Base-by-base conservation (phyloP, 345 rosid species). In the Angophora floribunda region DNA sequence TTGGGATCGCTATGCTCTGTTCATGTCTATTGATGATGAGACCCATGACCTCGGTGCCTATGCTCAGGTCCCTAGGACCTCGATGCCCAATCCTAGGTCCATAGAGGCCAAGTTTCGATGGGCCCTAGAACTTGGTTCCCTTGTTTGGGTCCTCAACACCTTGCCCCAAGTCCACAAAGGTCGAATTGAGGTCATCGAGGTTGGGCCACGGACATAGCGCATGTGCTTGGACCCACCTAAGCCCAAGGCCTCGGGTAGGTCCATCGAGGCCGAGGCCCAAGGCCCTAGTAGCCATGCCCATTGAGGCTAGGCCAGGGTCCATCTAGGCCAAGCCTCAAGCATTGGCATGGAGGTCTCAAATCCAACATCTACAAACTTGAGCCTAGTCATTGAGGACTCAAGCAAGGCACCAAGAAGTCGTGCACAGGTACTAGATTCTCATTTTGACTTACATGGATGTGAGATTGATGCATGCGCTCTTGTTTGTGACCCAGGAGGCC, bases 351-450 rank as follows among this genome's bases (percentile, higher is more conserved):
- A 11, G 59, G 26, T 55, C 1, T 1, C 3, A 0, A 11, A 26
- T 7, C 1, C 28, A 55, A 0, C 12, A 24, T 55, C 1, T 19
- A 0, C 22, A 11, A 5, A 55, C 26, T 26, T 1, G 22, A 55
- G 11, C 26, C 22, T 21, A 26, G 11, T 8, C 5, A 3, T 55
- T 0, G 0, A 1, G 61, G 12, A 21, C 61, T 16, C 4, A 0
- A 9, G 59, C 22, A 1, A 10, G 11, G 26, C 9, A 8, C 59
- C 0, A 55, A 55, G 61, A 55, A 0, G 61, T 55, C 11, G 5
- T 55, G 61, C 61, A 21, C 4, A 3, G 0, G 61, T 26, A 55
- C 22, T 55, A 2, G 0, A 0, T 1, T 55, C 0, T 22, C 22
- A 26, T 55, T 55, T 55, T 26, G 22, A 22, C 26, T 3, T 36